Evolutionary conservation across 2,329 filamentous ascomycete genomes (phyloP).

Genomic region (Boeremia exigua): DNA sequence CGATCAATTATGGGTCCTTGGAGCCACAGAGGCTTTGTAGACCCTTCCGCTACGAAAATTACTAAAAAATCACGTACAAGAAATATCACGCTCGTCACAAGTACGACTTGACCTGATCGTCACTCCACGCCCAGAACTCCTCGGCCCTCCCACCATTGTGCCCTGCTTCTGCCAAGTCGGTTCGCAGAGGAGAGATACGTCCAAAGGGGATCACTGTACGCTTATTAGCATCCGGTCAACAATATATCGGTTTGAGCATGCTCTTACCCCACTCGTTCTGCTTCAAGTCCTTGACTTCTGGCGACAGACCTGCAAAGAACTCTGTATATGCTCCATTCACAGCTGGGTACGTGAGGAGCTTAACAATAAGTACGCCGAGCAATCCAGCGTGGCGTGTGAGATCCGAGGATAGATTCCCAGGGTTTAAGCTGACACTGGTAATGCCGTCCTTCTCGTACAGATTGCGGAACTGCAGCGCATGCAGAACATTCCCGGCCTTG

Average conservation of each 20-base stretch:
- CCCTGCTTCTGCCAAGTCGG: slow-evolving; percentile 34
- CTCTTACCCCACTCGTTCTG: slow-evolving; percentile 41
- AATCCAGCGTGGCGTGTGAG: slow-evolving; percentile 42
- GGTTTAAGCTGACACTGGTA: slow-evolving; percentile 45
- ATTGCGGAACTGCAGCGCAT: slow-evolving; percentile 28
- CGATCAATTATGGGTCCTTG: too few species aligned
- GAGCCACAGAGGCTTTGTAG: too few species aligned
- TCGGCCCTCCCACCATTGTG: slow-evolving; percentile 39
- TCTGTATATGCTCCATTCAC: slow-evolving; percentile 36
- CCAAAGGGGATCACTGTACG: slow-evolving; percentile 57
- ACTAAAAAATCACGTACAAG: neutral
- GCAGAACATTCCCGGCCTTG: slow-evolving; percentile 39
- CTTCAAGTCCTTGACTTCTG: slow-evolving; percentile 19
- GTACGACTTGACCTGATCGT: slow-evolving; percentile 40
- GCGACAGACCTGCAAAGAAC: slow-evolving; percentile 31
- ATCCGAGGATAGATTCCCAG: slow-evolving; percentile 43
- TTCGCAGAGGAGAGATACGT: slow-evolving; percentile 24
- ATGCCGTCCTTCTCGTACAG: slow-evolving; percentile 23
- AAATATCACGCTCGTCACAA: slow-evolving; percentile 5
- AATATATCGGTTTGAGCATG: neutral
- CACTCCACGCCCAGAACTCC: slow-evolving; percentile 56
- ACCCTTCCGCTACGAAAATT: neutral
- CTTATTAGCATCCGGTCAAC: neutral
- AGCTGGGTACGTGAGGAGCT: slow-evolving; percentile 15
- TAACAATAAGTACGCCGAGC: slow-evolving; percentile 1